A percentile compares a stretch with the other conserved stretches of the same genome.
phyloP scores from a whole-genome alignment of 805 yeast species.

The Wickerhamiella kazuoi region DNA sequence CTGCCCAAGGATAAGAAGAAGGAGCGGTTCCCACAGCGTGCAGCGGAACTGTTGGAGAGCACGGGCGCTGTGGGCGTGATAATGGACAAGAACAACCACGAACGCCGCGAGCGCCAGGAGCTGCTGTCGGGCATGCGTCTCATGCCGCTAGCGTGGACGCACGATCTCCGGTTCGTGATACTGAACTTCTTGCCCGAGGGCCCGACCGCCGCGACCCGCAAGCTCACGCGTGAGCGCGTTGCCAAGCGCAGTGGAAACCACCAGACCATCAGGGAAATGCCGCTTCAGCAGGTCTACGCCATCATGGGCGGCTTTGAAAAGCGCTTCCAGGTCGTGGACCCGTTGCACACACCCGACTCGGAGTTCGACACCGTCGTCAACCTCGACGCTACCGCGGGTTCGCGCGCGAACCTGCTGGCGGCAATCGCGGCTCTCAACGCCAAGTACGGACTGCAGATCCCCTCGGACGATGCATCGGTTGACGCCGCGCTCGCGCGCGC shows the following conservation, averaged over 20 bases:
- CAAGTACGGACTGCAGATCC: constrained; percentile 23
- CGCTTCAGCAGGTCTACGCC: constrained; percentile 31
- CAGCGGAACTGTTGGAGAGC: constrained; percentile 16
- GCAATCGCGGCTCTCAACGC: constrained; percentile 26
- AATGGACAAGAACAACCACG: constrained; percentile 74
- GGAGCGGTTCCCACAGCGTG: background rate
- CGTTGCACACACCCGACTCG: constrained; percentile 36
- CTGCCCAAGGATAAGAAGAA: constrained; percentile 17
- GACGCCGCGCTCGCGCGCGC: constrained; percentile 36
- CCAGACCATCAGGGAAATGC: constrained; percentile 51
- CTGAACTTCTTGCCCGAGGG: constrained; percentile 42
- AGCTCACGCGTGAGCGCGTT: constrained; percentile 43
- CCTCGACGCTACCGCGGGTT: constrained; percentile 29
- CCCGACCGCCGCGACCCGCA: constrained; percentile 25
- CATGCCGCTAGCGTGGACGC: constrained; percentile 26
- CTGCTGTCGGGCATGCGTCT: constrained; percentile 37
- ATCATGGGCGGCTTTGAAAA: constrained; percentile 61
- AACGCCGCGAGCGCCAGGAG: constrained; percentile 47
- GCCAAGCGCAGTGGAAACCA: constrained; percentile 68
- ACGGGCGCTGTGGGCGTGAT: constrained; percentile 36
- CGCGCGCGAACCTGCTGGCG: constrained; percentile 31
- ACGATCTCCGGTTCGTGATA: constrained; percentile 42
- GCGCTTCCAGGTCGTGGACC: constrained; percentile 45
- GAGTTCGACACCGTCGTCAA: constrained; percentile 49
- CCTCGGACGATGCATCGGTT: constrained; percentile 17